Conservation (phyloP, 1,139 yeast species). For the Protomyces inouyei region DNA sequence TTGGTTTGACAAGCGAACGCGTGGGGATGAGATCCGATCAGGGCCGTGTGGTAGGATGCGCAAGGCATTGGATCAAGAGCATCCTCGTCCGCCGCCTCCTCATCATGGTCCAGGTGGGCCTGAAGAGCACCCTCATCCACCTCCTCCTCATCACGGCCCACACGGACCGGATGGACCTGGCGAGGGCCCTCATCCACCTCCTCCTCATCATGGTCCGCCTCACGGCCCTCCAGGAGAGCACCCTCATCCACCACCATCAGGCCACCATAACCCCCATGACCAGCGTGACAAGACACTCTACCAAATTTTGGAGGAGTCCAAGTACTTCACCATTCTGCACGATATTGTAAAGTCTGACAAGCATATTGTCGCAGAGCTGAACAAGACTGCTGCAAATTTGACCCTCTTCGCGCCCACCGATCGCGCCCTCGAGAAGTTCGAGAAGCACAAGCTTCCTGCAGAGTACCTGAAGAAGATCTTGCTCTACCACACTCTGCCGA, state of each 20-base stretch:
- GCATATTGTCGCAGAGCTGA: slow-evolving; percentile 28
- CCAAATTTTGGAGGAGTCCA: slow-evolving; percentile 12
- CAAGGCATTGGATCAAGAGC: not conserved
- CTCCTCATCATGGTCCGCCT: slow-evolving; percentile 1
- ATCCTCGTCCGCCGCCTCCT: not conserved
- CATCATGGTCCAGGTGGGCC: not conserved
- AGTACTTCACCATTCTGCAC: slow-evolving; percentile 19
- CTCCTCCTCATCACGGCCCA: not conserved
- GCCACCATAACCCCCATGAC: slow-evolving; percentile 16
- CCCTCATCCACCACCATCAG: slow-evolving; percentile 13
- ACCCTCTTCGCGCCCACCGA: slow-evolving; percentile 31
- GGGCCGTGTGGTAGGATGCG: not conserved
- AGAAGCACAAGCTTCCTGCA: slow-evolving; percentile 23
- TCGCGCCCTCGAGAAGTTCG: slow-evolving; percentile 27
- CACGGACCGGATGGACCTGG: not conserved
- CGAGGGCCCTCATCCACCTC: slow-evolving; percentile 1
- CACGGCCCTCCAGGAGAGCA: not conserved
- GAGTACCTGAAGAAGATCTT: slow-evolving; percentile 25
- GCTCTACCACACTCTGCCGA: slow-evolving; percentile 28
- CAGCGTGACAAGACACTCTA: slow-evolving; percentile 20
- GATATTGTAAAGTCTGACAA: slow-evolving; percentile 26
- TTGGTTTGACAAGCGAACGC: not conserved
- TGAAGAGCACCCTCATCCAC: not conserved
- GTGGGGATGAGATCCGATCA: not conserved
- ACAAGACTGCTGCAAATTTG: slow-evolving; percentile 29